Evolutionary conservation across 441 rosid species (phyloP), one percentile per base, ranked within the genome.

Genomic region (Eugenia klotzschiana): DNA sequence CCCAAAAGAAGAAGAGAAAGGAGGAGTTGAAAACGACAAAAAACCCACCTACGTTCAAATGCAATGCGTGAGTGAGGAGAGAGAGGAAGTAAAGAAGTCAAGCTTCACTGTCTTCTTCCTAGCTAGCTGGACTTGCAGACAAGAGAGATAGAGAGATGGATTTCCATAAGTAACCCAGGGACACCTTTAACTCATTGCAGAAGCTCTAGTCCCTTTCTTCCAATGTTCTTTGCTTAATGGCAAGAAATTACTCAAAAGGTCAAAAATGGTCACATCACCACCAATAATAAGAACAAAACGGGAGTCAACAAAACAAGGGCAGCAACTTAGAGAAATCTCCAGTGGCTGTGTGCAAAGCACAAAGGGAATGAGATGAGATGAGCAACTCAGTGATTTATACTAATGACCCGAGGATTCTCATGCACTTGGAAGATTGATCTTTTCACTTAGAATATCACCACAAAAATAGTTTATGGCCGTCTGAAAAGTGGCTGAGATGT

Each of bases 81-180:
- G 15, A 55, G 87, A 81, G 82, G 53, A 82, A 85, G 51, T 60
- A 43, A 51, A 84, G 85, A 84, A 64, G 89, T 86, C 89, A 55
- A 49, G 51, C 43, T 57, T 20, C 29, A 6, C 11, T 37, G 22
- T 27, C 46, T 40, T 10, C 50, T 72, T 84, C 49, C 51, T 33
- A 40, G 54, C 73, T 29, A 85, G 80, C 81, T 79, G 51, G 84
- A 83, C 82, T 23, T 46, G 80, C 84, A 51, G 80, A 72, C 53
- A 86, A 82, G 82, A 29, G 40, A 64, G 33, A 60, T 23, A 55
- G 40, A 49, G 58, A 26, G 55, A 80, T 74, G 86, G 84, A 53
- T 81, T 86, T 84, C 73, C 74, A 84, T 49, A 55, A 82, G 84
- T 85, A 86, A 84, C 85, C 79, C 84, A 87, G 89, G 79, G 82